These are phyloP conservation scores for Monilinia fructigena DNA, from an alignment of 2,329 filamentous ascomycete genomes.

Conservation along the genomic window DNA sequence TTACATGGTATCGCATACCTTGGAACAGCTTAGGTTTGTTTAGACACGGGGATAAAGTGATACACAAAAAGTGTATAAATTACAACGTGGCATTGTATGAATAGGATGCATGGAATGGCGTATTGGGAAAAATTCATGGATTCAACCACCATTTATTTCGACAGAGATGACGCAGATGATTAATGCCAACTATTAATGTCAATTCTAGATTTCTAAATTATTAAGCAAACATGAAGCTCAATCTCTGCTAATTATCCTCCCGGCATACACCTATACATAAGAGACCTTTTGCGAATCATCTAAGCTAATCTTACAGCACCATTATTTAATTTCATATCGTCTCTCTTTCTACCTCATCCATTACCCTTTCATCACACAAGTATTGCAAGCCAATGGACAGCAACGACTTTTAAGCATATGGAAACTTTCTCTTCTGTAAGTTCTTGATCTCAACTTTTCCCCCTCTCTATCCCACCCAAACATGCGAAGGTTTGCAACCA, in stretches of 20 bases:
- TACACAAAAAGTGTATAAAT: background rate
- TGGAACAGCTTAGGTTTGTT: background rate
- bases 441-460: background rate
- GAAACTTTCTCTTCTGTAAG: background rate
- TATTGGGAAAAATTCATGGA: background rate
- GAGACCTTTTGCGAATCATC: background rate
- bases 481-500: background rate
- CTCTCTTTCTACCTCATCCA: background rate
- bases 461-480: background rate
- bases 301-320: background rate
- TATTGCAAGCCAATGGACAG: background rate
- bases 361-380: background rate
- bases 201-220: conserved; percentile 2
- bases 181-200: background rate
- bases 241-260: background rate
- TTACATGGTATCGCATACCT: too few relatives aligned
- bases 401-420: background rate
- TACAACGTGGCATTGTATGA: conserved; percentile 1
- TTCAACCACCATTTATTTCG: conserved; percentile 10
- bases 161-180: background rate
- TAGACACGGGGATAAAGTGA: background rate
- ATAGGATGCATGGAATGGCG: conserved; percentile 16
- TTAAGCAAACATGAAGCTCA: background rate
- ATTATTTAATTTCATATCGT: background rate
- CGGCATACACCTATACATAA: background rate